Percentiles rank a stretch among this genome's conserved stretches.
These are phyloP conservation scores for Otatea glauca DNA, from an alignment of 176 grass and related monocot species.

Conservation along the genomic window DNA sequence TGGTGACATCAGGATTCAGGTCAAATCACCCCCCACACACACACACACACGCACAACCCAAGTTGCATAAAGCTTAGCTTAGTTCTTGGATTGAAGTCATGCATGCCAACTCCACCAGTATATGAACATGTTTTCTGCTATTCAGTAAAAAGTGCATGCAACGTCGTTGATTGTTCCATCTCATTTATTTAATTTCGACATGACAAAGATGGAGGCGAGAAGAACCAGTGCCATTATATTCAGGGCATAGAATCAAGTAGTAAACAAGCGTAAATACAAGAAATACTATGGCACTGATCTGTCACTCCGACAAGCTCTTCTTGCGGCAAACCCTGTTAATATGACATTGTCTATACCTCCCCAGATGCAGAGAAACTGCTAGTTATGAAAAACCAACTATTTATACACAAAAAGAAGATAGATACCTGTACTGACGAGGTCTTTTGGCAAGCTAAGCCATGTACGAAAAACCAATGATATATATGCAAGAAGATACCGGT, in stretches of 20 bases:
- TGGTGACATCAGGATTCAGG: neutral
- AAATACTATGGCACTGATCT: neutral
- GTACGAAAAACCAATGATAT: neutral
- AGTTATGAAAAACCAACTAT: neutral
- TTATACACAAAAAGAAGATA: neutral
- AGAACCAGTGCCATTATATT: neutral
- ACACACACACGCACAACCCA: too few relatives aligned
- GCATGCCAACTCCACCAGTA: neutral
- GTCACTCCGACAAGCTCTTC: neutral
- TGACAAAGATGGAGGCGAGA: neutral
- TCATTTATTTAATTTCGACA: neutral
- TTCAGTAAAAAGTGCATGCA: neutral
- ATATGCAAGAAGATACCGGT: neutral
- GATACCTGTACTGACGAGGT: neutral
- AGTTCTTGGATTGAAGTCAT: neutral
- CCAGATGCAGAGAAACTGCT: neutral
- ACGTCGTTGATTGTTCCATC: neutral
- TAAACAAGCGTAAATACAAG: neutral
- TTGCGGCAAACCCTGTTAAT: neutral
- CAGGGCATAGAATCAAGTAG: neutral
- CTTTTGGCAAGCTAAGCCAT: neutral
- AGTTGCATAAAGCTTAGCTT: neutral
- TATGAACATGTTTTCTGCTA: neutral
- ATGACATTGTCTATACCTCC: neutral
- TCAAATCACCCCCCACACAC: neutral